Evolutionary conservation across 495 filamentous ascomycete species (phyloP).

Genomic region (Parathielavia appendiculata): DNA sequence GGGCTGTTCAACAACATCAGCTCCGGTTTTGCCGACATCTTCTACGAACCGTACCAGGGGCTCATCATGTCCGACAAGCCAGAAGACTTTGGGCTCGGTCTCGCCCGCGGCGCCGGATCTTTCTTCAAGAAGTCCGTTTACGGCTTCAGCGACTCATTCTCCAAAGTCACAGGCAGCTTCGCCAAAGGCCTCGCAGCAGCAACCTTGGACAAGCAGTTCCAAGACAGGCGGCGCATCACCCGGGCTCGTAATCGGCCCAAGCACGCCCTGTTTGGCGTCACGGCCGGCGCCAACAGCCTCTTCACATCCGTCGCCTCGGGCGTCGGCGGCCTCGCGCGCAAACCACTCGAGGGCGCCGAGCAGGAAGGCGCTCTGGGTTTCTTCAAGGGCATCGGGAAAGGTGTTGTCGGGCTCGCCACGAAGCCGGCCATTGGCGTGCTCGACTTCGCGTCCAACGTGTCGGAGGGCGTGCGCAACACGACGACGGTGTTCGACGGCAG

Average conservation of each 20-base stretch:
- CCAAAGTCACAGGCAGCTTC: conserved; percentile 93
- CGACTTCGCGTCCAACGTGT: conserved; percentile 91
- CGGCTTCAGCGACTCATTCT: conserved; percentile 90
- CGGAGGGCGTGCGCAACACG: conserved; percentile 95
- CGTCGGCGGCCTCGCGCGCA: conserved; percentile 84
- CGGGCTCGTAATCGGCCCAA: conserved; percentile 90
- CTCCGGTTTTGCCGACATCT: conserved; percentile 93
- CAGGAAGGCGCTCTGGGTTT: conserved; percentile 91
- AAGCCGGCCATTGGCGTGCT: conserved; percentile 97
- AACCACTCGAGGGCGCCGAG: conserved; percentile 92
- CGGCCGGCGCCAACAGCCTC: conserved; percentile 90
- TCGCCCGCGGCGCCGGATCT: conserved; percentile 92
- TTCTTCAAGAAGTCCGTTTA: conserved; percentile 99
- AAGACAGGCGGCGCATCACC: conserved; percentile 90
- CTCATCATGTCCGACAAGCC: conserved; percentile 93
- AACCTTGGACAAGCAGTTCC: conserved; percentile 96
- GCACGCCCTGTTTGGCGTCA: conserved; percentile 94
- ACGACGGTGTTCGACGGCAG: conserved; percentile 96
- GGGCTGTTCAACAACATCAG: conserved; percentile 97
- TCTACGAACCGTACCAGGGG: conserved; percentile 98
- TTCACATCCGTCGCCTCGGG: conserved; percentile 87
- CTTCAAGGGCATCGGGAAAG: conserved; percentile 96
- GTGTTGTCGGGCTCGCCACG: conserved; percentile 83
- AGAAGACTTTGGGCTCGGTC: conserved; percentile 87
- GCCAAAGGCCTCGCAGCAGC: conserved; percentile 92